Conservation (phyloP, 257 asterid genomes). For the Ocimum tenuiflorum region DNA sequence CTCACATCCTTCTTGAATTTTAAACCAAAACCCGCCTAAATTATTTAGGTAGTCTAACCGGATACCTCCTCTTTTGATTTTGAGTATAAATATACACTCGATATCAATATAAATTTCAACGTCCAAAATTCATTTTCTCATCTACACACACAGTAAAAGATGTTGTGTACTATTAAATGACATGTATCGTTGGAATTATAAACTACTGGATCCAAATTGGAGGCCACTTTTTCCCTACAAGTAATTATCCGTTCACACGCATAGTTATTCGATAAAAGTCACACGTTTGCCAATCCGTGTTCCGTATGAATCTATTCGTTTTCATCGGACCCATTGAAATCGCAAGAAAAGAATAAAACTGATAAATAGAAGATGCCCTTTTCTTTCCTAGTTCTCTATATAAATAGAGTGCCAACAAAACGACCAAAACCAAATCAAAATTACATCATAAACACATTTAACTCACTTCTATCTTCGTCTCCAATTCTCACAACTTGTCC, state of each 20-base stretch:
- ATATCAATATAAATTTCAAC: not conserved
- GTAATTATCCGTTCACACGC: not conserved
- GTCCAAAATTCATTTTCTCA: not conserved
- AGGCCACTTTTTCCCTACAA: not conserved
- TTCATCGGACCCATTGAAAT: not conserved
- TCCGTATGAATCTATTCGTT: not conserved
- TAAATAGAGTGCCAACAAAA: not conserved
- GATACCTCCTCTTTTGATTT: too few relatives aligned
- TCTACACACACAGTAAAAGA: not conserved
- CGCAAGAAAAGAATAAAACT: not conserved
- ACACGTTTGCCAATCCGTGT: not conserved
- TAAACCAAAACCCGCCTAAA: too few relatives aligned
- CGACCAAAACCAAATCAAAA: not conserved
- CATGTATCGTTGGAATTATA: not conserved
- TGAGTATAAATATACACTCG: too few relatives aligned
- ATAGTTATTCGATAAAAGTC: not conserved
- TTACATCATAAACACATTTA: not conserved
- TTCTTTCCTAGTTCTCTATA: not conserved
- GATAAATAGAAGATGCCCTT: too few relatives aligned
- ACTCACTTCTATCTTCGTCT: not conserved
- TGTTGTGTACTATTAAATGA: not conserved
- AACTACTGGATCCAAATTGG: conserved; percentile 1
- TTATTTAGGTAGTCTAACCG: too few relatives aligned
- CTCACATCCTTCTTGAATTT: too few relatives aligned
- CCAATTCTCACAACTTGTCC: not conserved